Percentiles rank a stretch among this genome's conserved stretches.
These are phyloP conservation scores for Eucalyptus erythrocorys DNA, from an alignment of 345 rosid species.

Conservation along the genomic window DNA sequence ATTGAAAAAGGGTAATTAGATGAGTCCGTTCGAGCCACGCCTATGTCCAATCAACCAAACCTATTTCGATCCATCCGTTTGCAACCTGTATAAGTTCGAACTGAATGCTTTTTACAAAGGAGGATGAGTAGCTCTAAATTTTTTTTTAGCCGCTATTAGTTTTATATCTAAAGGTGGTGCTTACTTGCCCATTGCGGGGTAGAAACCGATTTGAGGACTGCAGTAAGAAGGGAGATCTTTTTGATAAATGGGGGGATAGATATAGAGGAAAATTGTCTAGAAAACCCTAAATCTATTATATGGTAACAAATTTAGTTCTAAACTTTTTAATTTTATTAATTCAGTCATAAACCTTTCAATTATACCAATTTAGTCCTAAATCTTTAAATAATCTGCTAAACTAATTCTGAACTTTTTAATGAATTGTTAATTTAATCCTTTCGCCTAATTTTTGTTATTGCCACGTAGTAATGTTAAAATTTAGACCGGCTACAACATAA, in stretches of 20 bases:
- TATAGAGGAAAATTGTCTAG: not conserved
- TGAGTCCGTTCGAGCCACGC: not conserved
- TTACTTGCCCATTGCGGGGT: not conserved
- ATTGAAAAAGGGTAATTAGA: not conserved
- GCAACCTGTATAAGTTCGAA: not conserved
- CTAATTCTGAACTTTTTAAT: too few species aligned
- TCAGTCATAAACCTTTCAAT: too few species aligned
- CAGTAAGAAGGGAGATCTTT: not conserved
- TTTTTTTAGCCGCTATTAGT: not conserved
- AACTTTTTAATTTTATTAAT: too few species aligned
- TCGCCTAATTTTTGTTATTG: too few species aligned
- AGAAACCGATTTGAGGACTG: not conserved
- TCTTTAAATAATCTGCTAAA: too few species aligned
- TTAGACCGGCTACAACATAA: not conserved
- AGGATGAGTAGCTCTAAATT: not conserved
- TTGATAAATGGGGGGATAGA: not conserved
- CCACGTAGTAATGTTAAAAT: too few species aligned
- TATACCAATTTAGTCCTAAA: too few species aligned
- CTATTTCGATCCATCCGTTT: not conserved
- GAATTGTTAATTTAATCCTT: too few species aligned
- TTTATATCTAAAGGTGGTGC: not conserved
- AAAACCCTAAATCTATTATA: too few species aligned
- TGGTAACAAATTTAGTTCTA: too few species aligned
- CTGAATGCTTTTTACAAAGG: not conserved
- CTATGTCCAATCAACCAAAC: not conserved